Conservation (phyloP, 129 eudicot genomes). For the Centaurea solstitialis region DNA sequence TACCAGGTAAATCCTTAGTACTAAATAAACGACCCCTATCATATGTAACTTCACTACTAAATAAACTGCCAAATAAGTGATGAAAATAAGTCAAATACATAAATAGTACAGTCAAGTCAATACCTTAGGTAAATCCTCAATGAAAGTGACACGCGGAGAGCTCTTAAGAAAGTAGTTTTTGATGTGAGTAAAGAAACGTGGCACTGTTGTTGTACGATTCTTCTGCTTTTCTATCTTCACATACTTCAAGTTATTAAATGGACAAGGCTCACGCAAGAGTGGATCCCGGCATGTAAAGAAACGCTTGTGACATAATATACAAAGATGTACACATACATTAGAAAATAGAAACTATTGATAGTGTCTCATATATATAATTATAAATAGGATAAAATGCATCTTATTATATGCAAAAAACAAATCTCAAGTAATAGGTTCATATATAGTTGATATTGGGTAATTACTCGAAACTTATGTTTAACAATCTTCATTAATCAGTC, state of each 20-base stretch:
- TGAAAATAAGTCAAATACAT: too few species aligned
- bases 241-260: not conserved
- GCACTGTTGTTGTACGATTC: not conserved
- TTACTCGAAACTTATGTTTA: not conserved
- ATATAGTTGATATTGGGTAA: not conserved
- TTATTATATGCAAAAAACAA: not conserved
- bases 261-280: not conserved
- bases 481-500: not conserved
- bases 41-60: too few species aligned
- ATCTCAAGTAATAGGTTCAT: too few species aligned
- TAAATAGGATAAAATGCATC: not conserved
- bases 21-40: not conserved
- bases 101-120: too few species aligned
- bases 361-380: not conserved
- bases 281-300: not conserved
- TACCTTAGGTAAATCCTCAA: not conserved
- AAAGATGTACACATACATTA: not conserved
- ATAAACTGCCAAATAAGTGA: too few species aligned
- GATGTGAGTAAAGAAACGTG: too few species aligned
- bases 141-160: not conserved
- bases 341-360: not conserved
- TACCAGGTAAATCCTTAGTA: too few species aligned
- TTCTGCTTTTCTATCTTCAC: not conserved
- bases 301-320: not conserved
- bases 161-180: not conserved